Percentiles rank a stretch among this genome's conserved stretches.
phyloP scores from a whole-genome alignment of 306 rosid genomes.

The Cucurbita pepo region DNA sequence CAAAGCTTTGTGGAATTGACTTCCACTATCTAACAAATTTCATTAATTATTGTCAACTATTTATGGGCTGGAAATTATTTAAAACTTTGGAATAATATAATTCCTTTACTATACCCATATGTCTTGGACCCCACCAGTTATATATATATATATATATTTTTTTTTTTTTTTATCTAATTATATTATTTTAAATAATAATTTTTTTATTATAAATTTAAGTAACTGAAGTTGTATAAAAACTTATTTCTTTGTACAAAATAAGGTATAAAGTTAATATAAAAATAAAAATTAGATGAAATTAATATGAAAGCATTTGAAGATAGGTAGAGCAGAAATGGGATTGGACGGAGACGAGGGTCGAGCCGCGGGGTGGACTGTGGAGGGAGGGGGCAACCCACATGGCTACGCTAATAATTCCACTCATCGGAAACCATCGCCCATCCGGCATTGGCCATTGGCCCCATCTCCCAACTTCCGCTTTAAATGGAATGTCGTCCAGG shows the following conservation, averaged over 20 bases:
- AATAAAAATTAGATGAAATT: no score
- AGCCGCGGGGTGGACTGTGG: background rate
- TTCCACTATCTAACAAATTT: background rate
- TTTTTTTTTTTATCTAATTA: no score
- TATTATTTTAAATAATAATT: no score
- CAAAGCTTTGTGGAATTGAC: background rate
- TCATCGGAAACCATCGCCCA: background rate
- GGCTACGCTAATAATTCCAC: background rate
- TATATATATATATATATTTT: no score
- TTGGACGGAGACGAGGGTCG: background rate
- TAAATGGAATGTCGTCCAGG: conserved; percentile 1
- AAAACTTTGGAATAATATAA: no score
- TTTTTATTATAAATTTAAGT: no score
- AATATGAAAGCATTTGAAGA: no score
- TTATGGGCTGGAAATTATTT: background rate
- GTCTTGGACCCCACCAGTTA: no score
- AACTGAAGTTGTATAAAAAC: no score
- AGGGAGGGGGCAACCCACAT: background rate
- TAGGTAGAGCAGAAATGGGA: background rate
- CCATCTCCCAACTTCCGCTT: conserved; percentile 1
- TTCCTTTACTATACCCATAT: no score
- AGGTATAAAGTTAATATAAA: no score
- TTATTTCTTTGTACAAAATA: no score
- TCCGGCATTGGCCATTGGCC: background rate
- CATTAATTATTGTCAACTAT: background rate